phyloP scores from a whole-genome alignment of 768 basidiomycete genomes.

The Phylloporus arenicola region DNA sequence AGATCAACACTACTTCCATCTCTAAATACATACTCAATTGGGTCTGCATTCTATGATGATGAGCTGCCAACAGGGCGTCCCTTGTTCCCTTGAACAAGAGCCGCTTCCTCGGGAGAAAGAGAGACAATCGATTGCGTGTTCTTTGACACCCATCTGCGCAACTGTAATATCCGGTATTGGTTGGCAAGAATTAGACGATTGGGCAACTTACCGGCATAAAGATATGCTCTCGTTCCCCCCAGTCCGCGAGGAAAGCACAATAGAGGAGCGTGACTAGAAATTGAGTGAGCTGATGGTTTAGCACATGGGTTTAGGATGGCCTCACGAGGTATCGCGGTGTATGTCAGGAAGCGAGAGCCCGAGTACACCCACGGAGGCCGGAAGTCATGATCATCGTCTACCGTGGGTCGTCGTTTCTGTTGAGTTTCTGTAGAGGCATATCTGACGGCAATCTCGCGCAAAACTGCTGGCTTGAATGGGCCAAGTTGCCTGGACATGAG shows the following conservation, averaged over 20 bases:
- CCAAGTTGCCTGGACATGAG: conserved; percentile 11
- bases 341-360: conserved; percentile 45
- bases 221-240: conserved; percentile 66
- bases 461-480: background rate
- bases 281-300: background rate
- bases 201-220: conserved; percentile 53
- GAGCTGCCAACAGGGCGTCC: background rate
- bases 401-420: conserved; percentile 1
- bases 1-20: conserved; percentile 2
- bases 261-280: conserved; percentile 49
- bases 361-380: conserved; percentile 60
- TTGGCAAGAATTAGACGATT: background rate
- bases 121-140: conserved; percentile 51
- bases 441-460: conserved; percentile 3
- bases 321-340: conserved; percentile 53
- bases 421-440: conserved; percentile 13
- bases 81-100: conserved; percentile 16
- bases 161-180: conserved; percentile 28
- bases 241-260: conserved; percentile 58
- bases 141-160: conserved; percentile 52
- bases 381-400: conserved; percentile 37
- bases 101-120: conserved; percentile 51
- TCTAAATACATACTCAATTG: background rate
- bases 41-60: background rate
- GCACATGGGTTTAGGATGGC: background rate